These are phyloP conservation scores for Zygnema cylindricum DNA, from an alignment of 139 green algal genomes.

Conservation along the genomic window DNA sequence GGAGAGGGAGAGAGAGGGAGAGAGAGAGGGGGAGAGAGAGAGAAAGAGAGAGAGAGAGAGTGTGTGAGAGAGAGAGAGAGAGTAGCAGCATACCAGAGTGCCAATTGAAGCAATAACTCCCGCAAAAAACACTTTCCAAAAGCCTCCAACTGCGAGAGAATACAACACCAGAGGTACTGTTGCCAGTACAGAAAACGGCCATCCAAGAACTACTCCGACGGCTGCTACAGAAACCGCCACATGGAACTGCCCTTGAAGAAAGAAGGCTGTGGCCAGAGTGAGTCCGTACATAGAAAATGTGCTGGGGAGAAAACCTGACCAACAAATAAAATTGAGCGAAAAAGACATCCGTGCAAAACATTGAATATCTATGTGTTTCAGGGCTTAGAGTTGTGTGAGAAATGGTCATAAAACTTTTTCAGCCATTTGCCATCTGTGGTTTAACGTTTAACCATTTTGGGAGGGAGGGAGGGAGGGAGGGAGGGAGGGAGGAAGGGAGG, in stretches of 20 bases:
- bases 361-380: no score
- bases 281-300: constrained; percentile 82
- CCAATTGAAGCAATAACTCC: constrained; percentile 10
- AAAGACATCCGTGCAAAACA: no score
- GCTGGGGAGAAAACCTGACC: constrained; percentile 74
- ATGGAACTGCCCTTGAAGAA: constrained; percentile 58
- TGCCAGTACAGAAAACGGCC: constrained; percentile 75
- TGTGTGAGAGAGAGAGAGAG: no score
- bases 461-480: no score
- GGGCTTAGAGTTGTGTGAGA: no score
- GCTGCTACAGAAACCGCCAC: constrained; percentile 64
- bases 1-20: no score
- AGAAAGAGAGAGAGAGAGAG: no score
- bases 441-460: no score
- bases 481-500: no score
- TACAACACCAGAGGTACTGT: constrained; percentile 72
- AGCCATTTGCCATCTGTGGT: no score
- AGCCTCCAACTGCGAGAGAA: constrained; percentile 34
- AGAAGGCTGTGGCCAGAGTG: constrained; percentile 68
- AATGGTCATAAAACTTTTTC: no score
- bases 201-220: constrained; percentile 78
- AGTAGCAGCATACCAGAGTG: constrained; percentile 48
- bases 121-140: background rate
- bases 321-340: constrained; percentile 17
- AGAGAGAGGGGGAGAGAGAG: no score